These are phyloP conservation scores for Hymenoscyphus fraxineus DNA, from an alignment of 2,329 filamentous ascomycete genomes.

Conservation along the genomic window DNA sequence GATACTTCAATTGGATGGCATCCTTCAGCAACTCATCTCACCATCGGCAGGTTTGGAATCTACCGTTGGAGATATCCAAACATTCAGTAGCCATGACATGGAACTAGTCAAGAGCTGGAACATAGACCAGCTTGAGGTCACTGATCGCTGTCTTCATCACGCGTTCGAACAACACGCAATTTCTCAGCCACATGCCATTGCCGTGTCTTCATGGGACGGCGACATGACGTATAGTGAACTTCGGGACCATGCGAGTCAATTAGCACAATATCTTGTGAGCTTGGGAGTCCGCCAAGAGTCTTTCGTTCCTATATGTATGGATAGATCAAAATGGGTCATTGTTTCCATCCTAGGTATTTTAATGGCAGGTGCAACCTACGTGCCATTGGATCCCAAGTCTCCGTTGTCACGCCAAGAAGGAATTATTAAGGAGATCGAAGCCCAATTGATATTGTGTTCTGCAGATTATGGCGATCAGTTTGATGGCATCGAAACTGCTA, in stretches of 20 bases:
- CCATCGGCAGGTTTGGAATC: background rate
- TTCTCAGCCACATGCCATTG: conserved; percentile 17
- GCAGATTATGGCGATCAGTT: conserved; percentile 1
- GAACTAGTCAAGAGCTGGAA: conserved; percentile 13
- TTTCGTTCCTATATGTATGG: conserved; percentile 23
- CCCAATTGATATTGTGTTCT: conserved; percentile 1
- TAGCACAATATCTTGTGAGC: conserved; percentile 10
- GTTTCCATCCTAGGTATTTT: conserved; percentile 24
- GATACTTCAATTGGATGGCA: conserved; percentile 13
- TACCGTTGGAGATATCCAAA: conserved; percentile 8
- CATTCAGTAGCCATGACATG: conserved; percentile 9
- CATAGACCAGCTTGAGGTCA: background rate
- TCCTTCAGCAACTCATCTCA: conserved; percentile 21
- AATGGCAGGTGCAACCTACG: conserved; percentile 24
- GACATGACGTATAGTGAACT: conserved; percentile 18
- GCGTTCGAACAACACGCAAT: conserved; percentile 15
- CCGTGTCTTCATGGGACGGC: conserved; percentile 14
- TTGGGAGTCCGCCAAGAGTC: conserved; percentile 17
- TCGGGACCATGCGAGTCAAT: conserved; percentile 15
- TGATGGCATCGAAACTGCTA: background rate
- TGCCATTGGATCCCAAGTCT: conserved; percentile 29
- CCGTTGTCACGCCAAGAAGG: conserved; percentile 15
- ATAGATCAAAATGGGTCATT: conserved; percentile 23
- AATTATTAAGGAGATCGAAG: background rate
- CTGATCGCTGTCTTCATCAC: conserved; percentile 24